Conservation (phyloP, 176 grass and related monocot species). For the Aegilops umbellulata region DNA sequence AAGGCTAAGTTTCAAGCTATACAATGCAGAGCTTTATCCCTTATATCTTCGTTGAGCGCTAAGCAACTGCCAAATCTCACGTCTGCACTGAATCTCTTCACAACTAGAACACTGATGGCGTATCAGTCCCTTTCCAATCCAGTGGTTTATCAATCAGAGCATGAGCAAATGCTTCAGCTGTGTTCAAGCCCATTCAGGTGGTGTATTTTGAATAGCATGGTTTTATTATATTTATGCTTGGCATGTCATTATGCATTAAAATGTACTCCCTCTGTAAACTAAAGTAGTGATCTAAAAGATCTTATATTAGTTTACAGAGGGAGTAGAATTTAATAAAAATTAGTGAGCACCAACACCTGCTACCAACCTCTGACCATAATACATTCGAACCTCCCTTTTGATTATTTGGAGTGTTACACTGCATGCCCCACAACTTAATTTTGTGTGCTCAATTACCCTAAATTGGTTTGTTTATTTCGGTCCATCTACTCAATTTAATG, state of each 20-base stretch:
- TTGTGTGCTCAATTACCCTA: not conserved
- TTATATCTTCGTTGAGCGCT: conserved; percentile 68
- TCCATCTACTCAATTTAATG: not conserved
- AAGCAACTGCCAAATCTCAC: conserved; percentile 74
- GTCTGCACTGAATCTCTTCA: conserved; percentile 67
- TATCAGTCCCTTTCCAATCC: conserved; percentile 79
- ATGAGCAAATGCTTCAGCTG: conserved; percentile 70
- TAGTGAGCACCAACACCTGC: not conserved
- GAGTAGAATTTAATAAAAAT: not conserved
- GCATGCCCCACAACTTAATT: not conserved
- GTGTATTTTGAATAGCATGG: conserved; percentile 20
- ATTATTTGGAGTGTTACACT: conserved; percentile 21
- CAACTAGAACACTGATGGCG: conserved; percentile 86
- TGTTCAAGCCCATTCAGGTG: conserved; percentile 87
- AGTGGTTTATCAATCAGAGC: conserved; percentile 82
- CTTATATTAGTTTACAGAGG: too few relatives aligned
- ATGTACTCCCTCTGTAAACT: too few relatives aligned
- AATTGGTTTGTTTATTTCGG: not conserved
- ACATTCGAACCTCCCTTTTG: not conserved
- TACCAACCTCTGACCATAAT: not conserved
- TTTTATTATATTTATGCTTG: conserved; percentile 29
- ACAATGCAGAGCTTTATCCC: conserved; percentile 74
- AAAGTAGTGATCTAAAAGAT: too few relatives aligned
- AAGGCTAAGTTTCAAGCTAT: conserved; percentile 32
- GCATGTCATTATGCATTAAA: conserved; percentile 17